phyloP scores from a whole-genome alignment of 1,284 basidiomycete species.

The Apiotrichum domesticum region DNA sequence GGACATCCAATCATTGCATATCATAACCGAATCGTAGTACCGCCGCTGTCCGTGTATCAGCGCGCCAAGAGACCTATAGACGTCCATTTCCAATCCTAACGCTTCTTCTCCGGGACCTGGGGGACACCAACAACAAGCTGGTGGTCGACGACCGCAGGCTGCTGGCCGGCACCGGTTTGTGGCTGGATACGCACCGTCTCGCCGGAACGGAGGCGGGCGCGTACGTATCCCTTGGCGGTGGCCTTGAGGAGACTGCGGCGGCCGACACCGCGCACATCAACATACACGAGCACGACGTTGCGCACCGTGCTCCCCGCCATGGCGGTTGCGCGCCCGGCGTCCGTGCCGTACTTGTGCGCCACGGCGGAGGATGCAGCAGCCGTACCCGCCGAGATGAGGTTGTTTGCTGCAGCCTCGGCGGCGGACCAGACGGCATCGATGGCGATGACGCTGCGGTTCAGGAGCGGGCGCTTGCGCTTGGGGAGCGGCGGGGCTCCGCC shows the following conservation, averaged over 20 bases:
- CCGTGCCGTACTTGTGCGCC: constrained; percentile 57
- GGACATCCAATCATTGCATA: no score
- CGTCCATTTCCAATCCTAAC: no score
- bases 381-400: constrained; percentile 57
- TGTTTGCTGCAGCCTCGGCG: constrained; percentile 59
- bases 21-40: no score
- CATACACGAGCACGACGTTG: constrained; percentile 69
- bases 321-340: constrained; percentile 57
- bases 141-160: constrained; percentile 11
- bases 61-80: no score
- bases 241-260: constrained; percentile 60
- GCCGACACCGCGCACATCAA: constrained; percentile 66
- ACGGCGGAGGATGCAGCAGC: constrained; percentile 56
- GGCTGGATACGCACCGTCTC: constrained; percentile 36
- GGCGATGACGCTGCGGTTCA: constrained; percentile 57
- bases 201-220: constrained; percentile 37
- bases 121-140: constrained; percentile 20
- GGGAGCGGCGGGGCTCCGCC: not conserved
- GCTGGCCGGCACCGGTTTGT: constrained; percentile 11
- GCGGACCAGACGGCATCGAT: constrained; percentile 67
- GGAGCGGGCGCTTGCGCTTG: constrained; percentile 38
- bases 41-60: no score
- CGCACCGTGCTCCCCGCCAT: constrained; percentile 58
- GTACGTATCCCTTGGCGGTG: constrained; percentile 44
- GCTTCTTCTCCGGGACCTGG: not conserved